A percentile compares a stretch with the other conserved stretches of the same genome.
Conservation (phyloP, 2,329 filamentous ascomycete genomes). For the Podosphaera xanthii region DNA sequence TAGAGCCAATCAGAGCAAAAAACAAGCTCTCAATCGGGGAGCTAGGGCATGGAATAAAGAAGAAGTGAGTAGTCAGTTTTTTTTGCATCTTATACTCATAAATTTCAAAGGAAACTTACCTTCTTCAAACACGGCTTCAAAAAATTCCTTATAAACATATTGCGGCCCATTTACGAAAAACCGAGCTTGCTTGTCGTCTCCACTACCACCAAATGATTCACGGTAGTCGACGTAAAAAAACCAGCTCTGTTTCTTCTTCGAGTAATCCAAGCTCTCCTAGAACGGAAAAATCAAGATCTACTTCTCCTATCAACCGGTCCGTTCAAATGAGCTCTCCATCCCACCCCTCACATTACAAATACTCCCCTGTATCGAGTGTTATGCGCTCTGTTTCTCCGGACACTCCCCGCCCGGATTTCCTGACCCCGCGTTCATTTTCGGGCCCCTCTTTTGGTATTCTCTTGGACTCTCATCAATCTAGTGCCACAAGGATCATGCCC, state of each 20-base stretch:
- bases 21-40: slow-evolving; percentile 46
- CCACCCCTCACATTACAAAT: slow-evolving; percentile 18
- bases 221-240: slow-evolving; percentile 58
- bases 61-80: slow-evolving; percentile 29
- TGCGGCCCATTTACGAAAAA: slow-evolving; percentile 66
- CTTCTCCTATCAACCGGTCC: slow-evolving; percentile 26
- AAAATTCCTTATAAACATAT: slow-evolving; percentile 89
- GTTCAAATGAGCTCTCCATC: slow-evolving; percentile 5
- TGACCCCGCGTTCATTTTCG: slow-evolving; percentile 16
- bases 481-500: slow-evolving; percentile 18
- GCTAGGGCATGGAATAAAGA: slow-evolving; percentile 70
- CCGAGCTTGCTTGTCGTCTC: slow-evolving; percentile 65
- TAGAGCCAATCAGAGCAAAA: slow-evolving; percentile 40
- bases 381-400: slow-evolving; percentile 21
- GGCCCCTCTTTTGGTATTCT: slow-evolving; percentile 35
- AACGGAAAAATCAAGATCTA: slow-evolving; percentile 21
- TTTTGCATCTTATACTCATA: background rate
- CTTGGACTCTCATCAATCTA: slow-evolving; percentile 34
- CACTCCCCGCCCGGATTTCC: slow-evolving; percentile 29
- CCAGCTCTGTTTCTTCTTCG: slow-evolving; percentile 44
- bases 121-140: slow-evolving; percentile 61
- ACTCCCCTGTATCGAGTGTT: slow-evolving; percentile 16
- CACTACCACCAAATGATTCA: slow-evolving; percentile 75
- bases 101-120: slow-evolving; percentile 45
- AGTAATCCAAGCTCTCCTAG: slow-evolving; percentile 26